phyloP scores from a whole-genome alignment of 345 rosid species.

The Gossypium australe region DNA sequence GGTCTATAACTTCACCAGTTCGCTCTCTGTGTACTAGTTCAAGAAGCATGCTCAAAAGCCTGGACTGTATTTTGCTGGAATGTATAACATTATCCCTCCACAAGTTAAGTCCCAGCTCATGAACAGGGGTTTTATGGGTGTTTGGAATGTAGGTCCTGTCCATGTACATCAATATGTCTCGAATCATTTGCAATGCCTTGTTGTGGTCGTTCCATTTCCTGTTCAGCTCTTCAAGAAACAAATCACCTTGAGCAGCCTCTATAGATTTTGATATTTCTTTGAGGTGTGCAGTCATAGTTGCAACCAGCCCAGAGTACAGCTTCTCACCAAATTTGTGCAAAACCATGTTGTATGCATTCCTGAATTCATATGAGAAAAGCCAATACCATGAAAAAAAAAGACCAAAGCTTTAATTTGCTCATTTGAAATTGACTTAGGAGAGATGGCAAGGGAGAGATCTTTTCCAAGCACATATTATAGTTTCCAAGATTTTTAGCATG shows the following conservation, averaged over 20 bases:
- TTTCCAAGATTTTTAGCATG: background rate
- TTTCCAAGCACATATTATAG: background rate
- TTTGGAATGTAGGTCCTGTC: conserved; percentile 90
- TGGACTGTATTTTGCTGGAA: conserved; percentile 62
- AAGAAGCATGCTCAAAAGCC: conserved; percentile 80
- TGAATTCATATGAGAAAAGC: conserved; percentile 24
- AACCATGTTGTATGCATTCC: conserved; percentile 99
- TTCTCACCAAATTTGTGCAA: conserved; percentile 94
- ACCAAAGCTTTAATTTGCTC: background rate
- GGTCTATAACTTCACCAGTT: conserved; percentile 85
- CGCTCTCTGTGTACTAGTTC: conserved; percentile 79
- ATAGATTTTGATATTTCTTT: conserved; percentile 72
- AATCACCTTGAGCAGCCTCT: conserved; percentile 91
- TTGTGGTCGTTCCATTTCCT: conserved; percentile 97
- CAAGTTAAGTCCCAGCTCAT: conserved; percentile 83
- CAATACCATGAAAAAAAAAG: background rate
- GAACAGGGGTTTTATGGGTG: conserved; percentile 79
- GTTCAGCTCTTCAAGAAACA: conserved; percentile 85
- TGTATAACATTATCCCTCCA: conserved; percentile 90
- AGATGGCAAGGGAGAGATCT: background rate
- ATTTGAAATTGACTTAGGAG: background rate
- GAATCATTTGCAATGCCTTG: conserved; percentile 93
- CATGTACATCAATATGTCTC: conserved; percentile 98
- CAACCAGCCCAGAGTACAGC: conserved; percentile 75
- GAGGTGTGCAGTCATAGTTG: conserved; percentile 90